phyloP scores from a whole-genome alignment of 2,329 filamentous ascomycete genomes.

The Ophiocordyceps camponoti-floridani region DNA sequence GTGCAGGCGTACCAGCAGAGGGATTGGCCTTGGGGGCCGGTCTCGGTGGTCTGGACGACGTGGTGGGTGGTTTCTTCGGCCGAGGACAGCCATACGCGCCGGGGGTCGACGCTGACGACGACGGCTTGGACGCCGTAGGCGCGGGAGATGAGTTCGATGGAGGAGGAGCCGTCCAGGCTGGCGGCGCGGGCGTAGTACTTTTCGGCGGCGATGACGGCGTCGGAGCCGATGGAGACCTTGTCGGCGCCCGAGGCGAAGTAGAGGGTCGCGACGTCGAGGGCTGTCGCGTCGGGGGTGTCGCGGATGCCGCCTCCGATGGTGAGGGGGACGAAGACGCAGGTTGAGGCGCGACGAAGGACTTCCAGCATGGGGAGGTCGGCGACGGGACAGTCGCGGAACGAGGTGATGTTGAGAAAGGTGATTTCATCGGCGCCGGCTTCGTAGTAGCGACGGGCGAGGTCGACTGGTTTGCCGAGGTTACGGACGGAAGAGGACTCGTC shows the following conservation, averaged over 20 bases:
- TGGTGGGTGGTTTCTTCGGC: conserved; percentile 53
- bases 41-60: conserved; percentile 50
- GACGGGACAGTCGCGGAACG: conserved; percentile 86
- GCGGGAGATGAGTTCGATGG: conserved; percentile 85
- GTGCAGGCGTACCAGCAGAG: conserved; percentile 98
- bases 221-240: conserved; percentile 92
- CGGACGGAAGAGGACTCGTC: conserved; percentile 65
- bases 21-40: conserved; percentile 57
- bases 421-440: conserved; percentile 93
- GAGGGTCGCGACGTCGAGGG: conserved; percentile 83
- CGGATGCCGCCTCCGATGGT: conserved; percentile 92
- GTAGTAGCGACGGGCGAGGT: conserved; percentile 88
- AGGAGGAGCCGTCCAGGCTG: conserved; percentile 60
- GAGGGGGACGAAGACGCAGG: conserved; percentile 87
- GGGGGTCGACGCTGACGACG: conserved; percentile 87
- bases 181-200: conserved; percentile 62
- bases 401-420: conserved; percentile 96
- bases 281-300: conserved; percentile 80
- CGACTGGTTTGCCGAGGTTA: conserved; percentile 91
- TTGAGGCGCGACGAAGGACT: conserved; percentile 67
- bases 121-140: conserved; percentile 96
- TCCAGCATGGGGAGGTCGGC: conserved; percentile 93
- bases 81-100: conserved; percentile 69
- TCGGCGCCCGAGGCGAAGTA: conserved; percentile 97
- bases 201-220: conserved; percentile 84